Evolutionary conservation across 2,329 filamentous ascomycete genomes (phyloP).

Genomic region (Talaromyces sp.): DNA sequence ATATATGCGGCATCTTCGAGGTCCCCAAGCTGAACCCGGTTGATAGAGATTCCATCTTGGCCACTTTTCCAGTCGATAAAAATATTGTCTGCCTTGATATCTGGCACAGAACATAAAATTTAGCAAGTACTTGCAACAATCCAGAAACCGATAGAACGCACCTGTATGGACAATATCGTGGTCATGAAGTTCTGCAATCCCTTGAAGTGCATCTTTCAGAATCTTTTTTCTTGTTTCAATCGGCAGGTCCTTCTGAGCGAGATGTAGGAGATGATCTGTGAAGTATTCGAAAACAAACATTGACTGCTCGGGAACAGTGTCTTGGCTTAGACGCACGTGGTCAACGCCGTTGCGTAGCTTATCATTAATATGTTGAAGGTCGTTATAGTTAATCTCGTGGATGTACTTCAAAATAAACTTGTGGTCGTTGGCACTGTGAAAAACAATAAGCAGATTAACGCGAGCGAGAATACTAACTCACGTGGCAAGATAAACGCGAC

Average conservation of each 20-base stretch:
- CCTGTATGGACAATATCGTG: constrained; percentile 34
- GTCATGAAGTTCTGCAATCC: constrained; percentile 36
- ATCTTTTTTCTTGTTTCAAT: constrained; percentile 40
- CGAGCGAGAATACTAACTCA: constrained; percentile 6
- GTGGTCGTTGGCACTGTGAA: constrained; percentile 18
- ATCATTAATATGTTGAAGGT: constrained; percentile 19
- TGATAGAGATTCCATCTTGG: constrained; percentile 18
- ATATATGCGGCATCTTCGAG: constrained; percentile 25
- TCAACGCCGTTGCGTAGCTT: background rate
- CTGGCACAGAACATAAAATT: constrained; percentile 20
- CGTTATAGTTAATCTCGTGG: constrained; percentile 19
- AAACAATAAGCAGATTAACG: constrained; percentile 17
- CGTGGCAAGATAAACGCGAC: constrained; percentile 21
- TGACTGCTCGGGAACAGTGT: constrained; percentile 44
- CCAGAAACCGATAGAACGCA: background rate
- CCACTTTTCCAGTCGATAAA: constrained; percentile 30
- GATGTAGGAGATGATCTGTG: constrained; percentile 42
- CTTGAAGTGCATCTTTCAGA: constrained; percentile 42
- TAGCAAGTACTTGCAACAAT: background rate
- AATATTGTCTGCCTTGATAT: constrained; percentile 37
- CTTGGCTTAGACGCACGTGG: constrained; percentile 26
- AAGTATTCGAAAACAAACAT: constrained; percentile 49
- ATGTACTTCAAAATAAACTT: constrained; percentile 22
- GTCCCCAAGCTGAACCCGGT: constrained; percentile 26
- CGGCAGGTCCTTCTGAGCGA: constrained; percentile 41